phyloP scores from a whole-genome alignment of 176 grass and related monocot genomes.

The Lolium rigidum region DNA sequence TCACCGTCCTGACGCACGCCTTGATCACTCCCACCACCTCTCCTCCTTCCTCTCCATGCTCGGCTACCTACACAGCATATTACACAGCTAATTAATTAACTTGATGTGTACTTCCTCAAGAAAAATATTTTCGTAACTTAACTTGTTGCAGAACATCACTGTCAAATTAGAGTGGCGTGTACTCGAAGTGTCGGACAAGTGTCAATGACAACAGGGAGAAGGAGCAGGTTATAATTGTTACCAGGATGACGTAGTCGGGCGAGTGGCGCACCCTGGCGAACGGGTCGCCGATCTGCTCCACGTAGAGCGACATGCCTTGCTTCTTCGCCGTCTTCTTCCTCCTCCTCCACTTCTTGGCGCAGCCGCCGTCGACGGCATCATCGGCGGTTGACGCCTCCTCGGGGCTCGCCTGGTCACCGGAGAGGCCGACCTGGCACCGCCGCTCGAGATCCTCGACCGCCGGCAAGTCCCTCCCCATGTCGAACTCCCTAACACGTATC shows the following conservation, averaged over 20 bases:
- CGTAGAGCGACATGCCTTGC: conserved; percentile 57
- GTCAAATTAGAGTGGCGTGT: conserved; percentile 17
- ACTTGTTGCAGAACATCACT: neutral
- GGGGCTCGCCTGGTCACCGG: conserved; percentile 16
- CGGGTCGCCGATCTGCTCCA: conserved; percentile 69
- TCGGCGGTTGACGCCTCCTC: neutral
- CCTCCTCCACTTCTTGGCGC: conserved; percentile 18
- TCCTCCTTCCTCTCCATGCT: conserved; percentile 55
- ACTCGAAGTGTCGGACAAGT: neutral
- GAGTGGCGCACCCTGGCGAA: conserved; percentile 65
- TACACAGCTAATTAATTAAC: neutral
- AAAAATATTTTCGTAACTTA: neutral
- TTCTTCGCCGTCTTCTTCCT: conserved; percentile 45
- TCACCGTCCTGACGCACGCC: conserved; percentile 68
- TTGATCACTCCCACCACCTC: conserved; percentile 75
- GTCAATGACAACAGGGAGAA: conserved; percentile 18
- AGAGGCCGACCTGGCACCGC: conserved; percentile 62
- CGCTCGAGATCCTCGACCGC: conserved; percentile 68
- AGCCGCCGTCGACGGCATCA: neutral
- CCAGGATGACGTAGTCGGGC: conserved; percentile 72
- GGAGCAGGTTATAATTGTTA: conserved; percentile 18
- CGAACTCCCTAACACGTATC: conserved; percentile 67
- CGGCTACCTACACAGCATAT: conserved; percentile 58
- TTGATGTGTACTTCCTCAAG: neutral
- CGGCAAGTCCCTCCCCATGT: conserved; percentile 58